Evolutionary conservation across 805 yeast genomes (phyloP), one percentile per base, ranked within the genome.

Genomic region (Candida alai): DNA sequence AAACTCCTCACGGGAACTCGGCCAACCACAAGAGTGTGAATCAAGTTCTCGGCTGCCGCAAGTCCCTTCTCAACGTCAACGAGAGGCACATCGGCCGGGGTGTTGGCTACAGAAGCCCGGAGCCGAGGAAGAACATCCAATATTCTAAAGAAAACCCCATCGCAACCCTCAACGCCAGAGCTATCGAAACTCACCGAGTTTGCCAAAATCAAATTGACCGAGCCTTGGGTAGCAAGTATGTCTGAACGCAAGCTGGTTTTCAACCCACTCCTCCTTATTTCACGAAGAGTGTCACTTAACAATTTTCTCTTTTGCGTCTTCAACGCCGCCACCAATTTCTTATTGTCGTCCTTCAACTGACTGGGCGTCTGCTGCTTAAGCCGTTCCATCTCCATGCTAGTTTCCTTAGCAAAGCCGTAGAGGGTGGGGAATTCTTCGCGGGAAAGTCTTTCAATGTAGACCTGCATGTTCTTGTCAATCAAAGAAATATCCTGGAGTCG

Each of bases 91-190:
- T 87, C 97, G 6, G 76, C 82, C 6, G 79, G 73, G 10, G 79
- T 74, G 10, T 66, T 65, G 2, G 76, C 56, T 8, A 80, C 78
- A 2, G 84, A 62, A 13, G 80, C 72, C 48, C 95, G 72, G 37
- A 90, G 61, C 29, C 90, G 68, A 3, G 97, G 97, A 28, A 90
- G 57, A 18, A 89, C 51, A 47, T 93, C 97, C 23, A 93, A 58
- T 6, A 86, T 56, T 40, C 85, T 69, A 62, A 74, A 84, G 58
- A 76, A 88, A 45, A 74, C 73, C 0, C 52, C 47, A 47, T 80
- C 81, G 19, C 51, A 40, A 0, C 66, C 68, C 9, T 62, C 62
- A 24, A 77, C 50, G 1, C 44, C 36, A 4, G 52, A 43, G 1
- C 46, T 59, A 10, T 19, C 6, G 35, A 82, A 70, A 2, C 80